Conservation (phyloP, 768 basidiomycete genomes). For the Harrya chromipes region DNA sequence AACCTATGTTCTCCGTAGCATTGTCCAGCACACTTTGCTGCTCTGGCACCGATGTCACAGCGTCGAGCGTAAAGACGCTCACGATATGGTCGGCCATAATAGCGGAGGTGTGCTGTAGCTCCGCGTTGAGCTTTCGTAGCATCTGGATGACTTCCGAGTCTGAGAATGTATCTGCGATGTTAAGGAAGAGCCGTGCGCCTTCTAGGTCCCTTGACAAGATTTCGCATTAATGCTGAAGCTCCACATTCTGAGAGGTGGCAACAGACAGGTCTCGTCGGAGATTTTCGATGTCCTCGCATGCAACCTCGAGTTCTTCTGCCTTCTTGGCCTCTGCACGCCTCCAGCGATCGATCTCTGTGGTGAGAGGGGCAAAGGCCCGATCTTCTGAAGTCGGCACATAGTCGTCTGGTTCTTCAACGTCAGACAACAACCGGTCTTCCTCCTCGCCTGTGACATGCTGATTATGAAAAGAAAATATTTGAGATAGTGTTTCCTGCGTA, state of each 20-base stretch:
- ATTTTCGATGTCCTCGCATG: background rate
- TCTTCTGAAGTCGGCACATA: too few relatives aligned
- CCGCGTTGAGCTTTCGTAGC: constrained; percentile 13
- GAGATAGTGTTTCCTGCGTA: too few relatives aligned
- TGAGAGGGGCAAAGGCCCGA: too few relatives aligned
- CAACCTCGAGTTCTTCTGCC: too few relatives aligned
- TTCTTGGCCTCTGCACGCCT: too few relatives aligned
- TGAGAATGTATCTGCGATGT: constrained; percentile 5
- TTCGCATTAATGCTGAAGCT: constrained; percentile 4
- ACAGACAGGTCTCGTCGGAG: constrained; percentile 1
- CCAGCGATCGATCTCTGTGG: too few relatives aligned
- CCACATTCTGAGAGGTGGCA: background rate
- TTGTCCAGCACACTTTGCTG: background rate
- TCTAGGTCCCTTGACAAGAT: background rate
- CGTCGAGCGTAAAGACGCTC: background rate
- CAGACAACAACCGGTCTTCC: too few relatives aligned
- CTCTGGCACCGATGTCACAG: background rate
- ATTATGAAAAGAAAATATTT: too few relatives aligned
- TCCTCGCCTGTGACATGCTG: too few relatives aligned
- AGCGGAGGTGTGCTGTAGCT: constrained; percentile 9
- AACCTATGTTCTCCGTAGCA: constrained; percentile 1
- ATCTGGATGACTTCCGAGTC: constrained; percentile 5
- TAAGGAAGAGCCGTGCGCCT: background rate
- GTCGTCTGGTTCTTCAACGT: too few relatives aligned
- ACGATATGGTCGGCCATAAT: constrained; percentile 7